These are phyloP conservation scores for Solanum arcanum DNA, from an alignment of 257 asterid genomes.

Conservation along the genomic window DNA sequence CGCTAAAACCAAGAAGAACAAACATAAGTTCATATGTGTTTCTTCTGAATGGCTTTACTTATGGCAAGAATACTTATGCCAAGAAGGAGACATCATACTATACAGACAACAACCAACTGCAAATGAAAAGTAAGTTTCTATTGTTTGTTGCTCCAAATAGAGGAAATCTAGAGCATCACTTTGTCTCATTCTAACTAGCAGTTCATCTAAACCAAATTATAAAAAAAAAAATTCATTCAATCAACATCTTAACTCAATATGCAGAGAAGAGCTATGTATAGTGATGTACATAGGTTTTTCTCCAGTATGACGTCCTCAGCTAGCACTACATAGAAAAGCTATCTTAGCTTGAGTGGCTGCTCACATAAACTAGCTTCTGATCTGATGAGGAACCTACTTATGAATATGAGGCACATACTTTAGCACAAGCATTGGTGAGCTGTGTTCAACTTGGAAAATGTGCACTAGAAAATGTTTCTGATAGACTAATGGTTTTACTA, in stretches of 20 bases:
- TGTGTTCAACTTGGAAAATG: neutral
- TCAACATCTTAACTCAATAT: neutral
- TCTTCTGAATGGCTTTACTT: neutral
- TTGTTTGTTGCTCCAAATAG: neutral
- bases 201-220: neutral
- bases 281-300: neutral
- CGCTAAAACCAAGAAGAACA: constrained; percentile 4
- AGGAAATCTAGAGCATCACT: neutral
- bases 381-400: neutral
- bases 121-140: neutral
- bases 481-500: neutral
- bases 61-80: neutral
- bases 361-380: neutral
- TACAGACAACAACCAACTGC: neutral
- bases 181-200: neutral
- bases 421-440: neutral
- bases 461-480: neutral
- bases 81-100: neutral
- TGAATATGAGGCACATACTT: neutral
- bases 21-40: neutral
- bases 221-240: neutral
- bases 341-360: neutral
- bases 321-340: neutral
- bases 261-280: neutral
- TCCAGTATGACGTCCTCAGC: neutral